Evolutionary conservation across 179 eudicot species (phyloP), one percentile per base, ranked within the genome.

Genomic region (Beta lomatogona): DNA sequence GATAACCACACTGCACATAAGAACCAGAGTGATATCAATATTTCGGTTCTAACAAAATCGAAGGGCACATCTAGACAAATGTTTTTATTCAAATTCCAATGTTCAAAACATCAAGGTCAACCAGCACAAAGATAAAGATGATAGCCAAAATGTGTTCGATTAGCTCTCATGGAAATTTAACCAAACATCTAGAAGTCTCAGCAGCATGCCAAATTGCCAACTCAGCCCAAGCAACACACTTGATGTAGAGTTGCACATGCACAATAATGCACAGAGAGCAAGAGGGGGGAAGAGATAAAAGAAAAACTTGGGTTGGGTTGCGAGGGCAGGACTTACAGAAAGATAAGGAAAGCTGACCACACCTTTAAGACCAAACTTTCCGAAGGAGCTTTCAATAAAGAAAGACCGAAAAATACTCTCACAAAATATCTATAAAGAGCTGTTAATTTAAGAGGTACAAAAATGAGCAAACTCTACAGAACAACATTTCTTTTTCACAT

Each of bases 1-100:
- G 66, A 95, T 87, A 80, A 94, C 97, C 82, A 90, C 82, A 81
- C 98, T 95, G 92, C 89, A 87, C 18, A 80, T 4, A 58, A 54
- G 41, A n/a, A 41, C 45, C 25, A 12, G 41, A 67, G 12, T 25
- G 60, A 48, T 52, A 46, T 85, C 70, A 85, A 2, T 25, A 10
- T 5, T 25, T 76, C 64, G 21, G 19, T 22, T 63, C 53, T 28
- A 48, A 3, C 16, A 52, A 55, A 57, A 45, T 28, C 5, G 46
- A 58, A 46, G 25, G 14, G 57, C 48, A 31, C 15, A 15, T 80
- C 48, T 46, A 66, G 73, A 68, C 44, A 61, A 53, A 77, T 28
- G 28, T 31, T 61, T 15, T 13, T 50, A n/a, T 2, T 70, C 6
- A 19, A 70, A 46, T 6, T 45, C 25, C 1, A 55, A 45, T 19